A percentile compares a stretch with the other conserved stretches of the same genome.
phyloP scores from a whole-genome alignment of 2,329 filamentous ascomycete species.

The Hymenoscyphus linearis region DNA sequence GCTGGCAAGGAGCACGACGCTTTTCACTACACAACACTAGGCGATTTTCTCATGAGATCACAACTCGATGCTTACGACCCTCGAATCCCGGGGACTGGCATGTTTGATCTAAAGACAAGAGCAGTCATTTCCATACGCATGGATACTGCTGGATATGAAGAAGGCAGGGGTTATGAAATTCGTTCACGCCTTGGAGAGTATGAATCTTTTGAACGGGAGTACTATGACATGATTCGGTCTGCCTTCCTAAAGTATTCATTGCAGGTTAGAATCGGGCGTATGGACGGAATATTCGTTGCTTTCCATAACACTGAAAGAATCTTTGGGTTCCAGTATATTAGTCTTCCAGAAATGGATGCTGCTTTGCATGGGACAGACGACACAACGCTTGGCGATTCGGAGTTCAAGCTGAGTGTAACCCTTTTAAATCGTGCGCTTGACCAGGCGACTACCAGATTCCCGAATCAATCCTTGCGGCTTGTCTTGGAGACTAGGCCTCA shows the following conservation, averaged over 20 bases:
- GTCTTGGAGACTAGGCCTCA: slow-evolving; percentile 68
- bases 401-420: slow-evolving; percentile 77
- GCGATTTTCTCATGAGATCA: slow-evolving; percentile 89
- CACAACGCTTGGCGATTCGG: slow-evolving; percentile 65
- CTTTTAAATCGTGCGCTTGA: slow-evolving; percentile 77
- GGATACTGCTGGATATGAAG: slow-evolving; percentile 66
- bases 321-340: slow-evolving; percentile 95
- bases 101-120: slow-evolving; percentile 95
- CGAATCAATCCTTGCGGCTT: slow-evolving; percentile 68
- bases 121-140: slow-evolving; percentile 90
- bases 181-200: slow-evolving; percentile 67
- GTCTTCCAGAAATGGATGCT: slow-evolving; percentile 80
- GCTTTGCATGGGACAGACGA: slow-evolving; percentile 75
- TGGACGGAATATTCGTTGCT: slow-evolving; percentile 98
- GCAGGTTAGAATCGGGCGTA: slow-evolving; percentile 92
- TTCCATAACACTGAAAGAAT: slow-evolving; percentile 94
- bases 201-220: slow-evolving; percentile 93
- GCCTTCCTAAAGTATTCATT: slow-evolving; percentile 96
- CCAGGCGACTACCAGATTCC: slow-evolving; percentile 68
- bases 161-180: slow-evolving; percentile 84
- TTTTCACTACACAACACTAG: slow-evolving; percentile 82
- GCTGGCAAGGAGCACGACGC: slow-evolving; percentile 68
- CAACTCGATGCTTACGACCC: slow-evolving; percentile 88
- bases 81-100: slow-evolving; percentile 80
- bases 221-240: slow-evolving; percentile 91